Evolutionary conservation across 23 red algal species (phyloP), one percentile per base, ranked within the genome.

Genomic region (Gracilaria caudata): DNA sequence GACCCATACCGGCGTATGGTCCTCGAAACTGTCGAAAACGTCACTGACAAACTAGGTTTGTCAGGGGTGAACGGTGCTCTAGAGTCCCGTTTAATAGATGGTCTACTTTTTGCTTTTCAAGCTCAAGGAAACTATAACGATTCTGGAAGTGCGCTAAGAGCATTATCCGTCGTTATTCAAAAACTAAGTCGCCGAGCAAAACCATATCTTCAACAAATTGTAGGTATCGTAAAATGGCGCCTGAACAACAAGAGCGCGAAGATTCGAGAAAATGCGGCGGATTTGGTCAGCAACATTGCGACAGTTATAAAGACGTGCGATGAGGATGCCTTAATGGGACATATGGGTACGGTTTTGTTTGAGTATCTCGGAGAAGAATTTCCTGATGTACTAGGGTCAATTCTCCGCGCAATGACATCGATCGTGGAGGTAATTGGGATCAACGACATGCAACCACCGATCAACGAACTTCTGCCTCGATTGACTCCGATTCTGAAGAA

Each of bases 301-400:
- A 51, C 90, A 34, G 89, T 89, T 21, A 74, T 95, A 84, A 74
- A 91, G 55, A 51, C 56, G 54, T 93, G 89, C 80, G 64, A 68
- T 39, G 83, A 93, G 79, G 89, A 91, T 37, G 86, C 59, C 21
- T 74, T 93, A 29, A 89, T 99, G 82, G 61, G 51, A n/a, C 93
- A 95, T 56, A 75, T 96, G 92, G 93, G 97, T 20, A 78, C 78
- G 11, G 97, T 95, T 20, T 65, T 99, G 21, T 95, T 90, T 53
- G 97, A 95, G 58, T 95, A 94, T 46, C 80, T 95, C 13, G 93
- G 93, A 11, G 97, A 99, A 58, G 97, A 95, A 64, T 99, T 90
- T 63, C 97, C 97, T 13, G 97, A 99, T 51, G 93, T 93, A 9
- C 74, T 99, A 23, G 92, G 89, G 35, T 81, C 82, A 30, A 93